Base-by-base conservation (phyloP, 2,329 filamentous ascomycete species). In the Orbilia quercus region DNA sequence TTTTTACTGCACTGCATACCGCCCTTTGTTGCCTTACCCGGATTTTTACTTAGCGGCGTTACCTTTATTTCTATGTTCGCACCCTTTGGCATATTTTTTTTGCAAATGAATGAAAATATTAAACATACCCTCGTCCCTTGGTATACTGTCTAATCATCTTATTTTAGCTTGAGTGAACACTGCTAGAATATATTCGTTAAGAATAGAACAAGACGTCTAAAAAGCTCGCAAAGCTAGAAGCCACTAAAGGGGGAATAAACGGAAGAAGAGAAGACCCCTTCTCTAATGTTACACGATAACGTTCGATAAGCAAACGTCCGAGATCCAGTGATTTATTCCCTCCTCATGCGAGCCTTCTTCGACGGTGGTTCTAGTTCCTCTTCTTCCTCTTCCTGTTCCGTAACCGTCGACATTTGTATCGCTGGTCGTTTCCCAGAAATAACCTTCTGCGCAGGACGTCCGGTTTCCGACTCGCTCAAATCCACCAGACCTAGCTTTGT, bases 401-500 rank as follows among this genome's bases (percentile, higher is more conserved):
- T 45, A 2, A 73, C 58, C 3, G 60, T 62, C 12, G 69, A 73
- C 7, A 73, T 66, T 9, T 50, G 44, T 23, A 38, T 36, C 23
- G 42, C 34, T 14, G 60, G 54, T 11, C 69, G 45, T 18, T 73
- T 73, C 14, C 69, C 69, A 34, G 69, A 22, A 9, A 73, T 62
- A 11, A 73, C 54, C 18, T 20, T 60, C 44, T 47, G 57, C 9
- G 48, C 9, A 22, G 31, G 7, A 51, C 36, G 16, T 31, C 12
- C 2, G 5, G 16, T 28, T 31, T 28, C 23, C 23, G 2, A 9
- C 28, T 40, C 31, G 2, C 14, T 36, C 31, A 7, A 18, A 5
- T 28, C 7, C 38, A 31, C 1, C 22, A 54, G 7, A 58, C 14
- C 23, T 50, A 59, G 2, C 86, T 83, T 31, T 31, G 28, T 31